Conservation (phyloP, 108 stramenopile genomes). For the Aurantiochytrium sp. region DNA sequence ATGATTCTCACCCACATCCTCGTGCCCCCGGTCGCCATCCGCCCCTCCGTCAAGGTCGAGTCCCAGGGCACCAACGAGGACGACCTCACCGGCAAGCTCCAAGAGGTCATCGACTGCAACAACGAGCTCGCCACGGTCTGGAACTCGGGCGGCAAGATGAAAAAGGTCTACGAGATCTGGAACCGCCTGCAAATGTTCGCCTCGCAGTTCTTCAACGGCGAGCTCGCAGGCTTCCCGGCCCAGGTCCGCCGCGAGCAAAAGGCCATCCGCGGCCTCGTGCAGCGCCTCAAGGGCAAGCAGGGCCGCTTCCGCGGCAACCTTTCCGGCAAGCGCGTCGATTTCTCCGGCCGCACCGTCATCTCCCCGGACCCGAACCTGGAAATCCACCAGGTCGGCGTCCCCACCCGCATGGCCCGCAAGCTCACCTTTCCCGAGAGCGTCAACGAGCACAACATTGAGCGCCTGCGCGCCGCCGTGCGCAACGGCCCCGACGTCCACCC, state of each 20-base stretch:
- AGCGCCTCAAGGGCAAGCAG: conserved; percentile 90
- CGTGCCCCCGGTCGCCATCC: conserved; percentile 97
- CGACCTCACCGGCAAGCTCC: conserved; percentile 94
- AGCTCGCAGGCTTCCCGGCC: conserved; percentile 74
- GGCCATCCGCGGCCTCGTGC: conserved; percentile 91
- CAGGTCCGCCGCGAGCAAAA: conserved; percentile 50
- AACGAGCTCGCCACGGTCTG: conserved; percentile 77
- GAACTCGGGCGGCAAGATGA: conserved; percentile 75
- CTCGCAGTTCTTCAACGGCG: conserved; percentile 91
- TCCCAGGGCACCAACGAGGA: conserved; percentile 93
- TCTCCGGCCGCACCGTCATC: conserved; percentile 94
- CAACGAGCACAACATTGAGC: conserved; percentile 87
- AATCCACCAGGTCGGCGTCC: conserved; percentile 96
- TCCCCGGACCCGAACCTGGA: conserved; percentile 91
- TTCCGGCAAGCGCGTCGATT: conserved; percentile 96
- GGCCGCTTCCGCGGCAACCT: conserved; percentile 96
- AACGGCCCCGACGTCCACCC: conserved; percentile 90
- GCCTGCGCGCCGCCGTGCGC: conserved; percentile 70
- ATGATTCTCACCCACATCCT: conserved; percentile 81
- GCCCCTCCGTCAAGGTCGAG: conserved; percentile 97
- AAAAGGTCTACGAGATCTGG: conserved; percentile 93
- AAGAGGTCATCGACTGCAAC: conserved; percentile 95
- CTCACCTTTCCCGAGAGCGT: conserved; percentile 97
- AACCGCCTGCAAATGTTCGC: conserved; percentile 92
- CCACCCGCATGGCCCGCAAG: conserved; percentile 79